Evolutionary conservation across 192 early-diverging fungal species (phyloP).

Genomic region (Linnemannia schmuckeri): DNA sequence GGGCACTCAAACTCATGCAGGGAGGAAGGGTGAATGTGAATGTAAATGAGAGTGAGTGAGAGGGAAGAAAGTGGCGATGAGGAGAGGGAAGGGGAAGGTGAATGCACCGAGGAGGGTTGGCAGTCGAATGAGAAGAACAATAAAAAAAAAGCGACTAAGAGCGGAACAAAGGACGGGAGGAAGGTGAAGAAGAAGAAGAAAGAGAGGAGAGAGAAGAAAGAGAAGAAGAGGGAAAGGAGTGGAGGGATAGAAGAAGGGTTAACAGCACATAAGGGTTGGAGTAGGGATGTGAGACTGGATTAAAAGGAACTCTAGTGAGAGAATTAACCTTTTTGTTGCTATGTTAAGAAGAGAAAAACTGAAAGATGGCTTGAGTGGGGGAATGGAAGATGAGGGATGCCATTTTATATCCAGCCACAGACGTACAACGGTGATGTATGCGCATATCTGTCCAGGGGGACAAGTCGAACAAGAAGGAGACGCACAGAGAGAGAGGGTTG

Average conservation of each 20-base stretch:
- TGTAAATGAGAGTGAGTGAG: conserved; percentile 8
- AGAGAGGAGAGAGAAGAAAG: background rate
- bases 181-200: background rate
- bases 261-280: background rate
- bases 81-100: background rate
- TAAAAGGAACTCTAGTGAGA: background rate
- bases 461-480: too few relatives aligned
- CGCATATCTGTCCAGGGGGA: too few relatives aligned
- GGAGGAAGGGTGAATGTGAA: background rate
- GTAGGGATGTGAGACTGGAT: too few relatives aligned
- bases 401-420: too few relatives aligned
- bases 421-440: too few relatives aligned
- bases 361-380: too few relatives aligned
- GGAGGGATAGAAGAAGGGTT: background rate
- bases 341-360: too few relatives aligned
- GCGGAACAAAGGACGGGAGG: background rate
- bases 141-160: background rate
- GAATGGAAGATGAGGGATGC: too few relatives aligned
- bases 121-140: background rate
- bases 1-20: conserved; percentile 5
- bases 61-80: background rate
- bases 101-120: background rate
- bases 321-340: background rate
- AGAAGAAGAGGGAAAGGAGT: background rate
- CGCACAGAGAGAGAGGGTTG: too few relatives aligned